phyloP scores from a whole-genome alignment of 768 basidiomycete species.

The Amanita subjunquillea region DNA sequence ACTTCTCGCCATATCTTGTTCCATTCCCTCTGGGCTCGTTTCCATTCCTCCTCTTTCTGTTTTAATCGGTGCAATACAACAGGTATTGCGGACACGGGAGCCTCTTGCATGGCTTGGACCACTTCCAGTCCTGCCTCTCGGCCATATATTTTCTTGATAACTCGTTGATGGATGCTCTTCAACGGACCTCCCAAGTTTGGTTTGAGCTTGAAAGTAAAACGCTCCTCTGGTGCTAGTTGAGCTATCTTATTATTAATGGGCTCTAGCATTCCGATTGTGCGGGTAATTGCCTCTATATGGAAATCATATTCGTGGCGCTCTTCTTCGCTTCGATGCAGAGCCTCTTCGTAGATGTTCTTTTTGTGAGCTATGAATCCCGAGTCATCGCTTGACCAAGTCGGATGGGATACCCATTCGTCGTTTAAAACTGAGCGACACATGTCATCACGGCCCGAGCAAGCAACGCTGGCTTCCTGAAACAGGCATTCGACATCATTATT shows the following conservation, averaged over 20 bases:
- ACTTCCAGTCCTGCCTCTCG: slow-evolving; percentile 76
- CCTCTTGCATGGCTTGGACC: slow-evolving; percentile 84
- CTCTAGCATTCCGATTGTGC: slow-evolving; percentile 86
- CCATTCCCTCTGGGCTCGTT: slow-evolving; percentile 94
- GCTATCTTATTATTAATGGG: slow-evolving; percentile 84
- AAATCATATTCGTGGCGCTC: slow-evolving; percentile 99
- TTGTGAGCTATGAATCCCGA: slow-evolving; percentile 83
- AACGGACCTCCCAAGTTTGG: slow-evolving; percentile 78
- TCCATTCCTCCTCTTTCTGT: slow-evolving; percentile 98
- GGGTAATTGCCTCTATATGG: slow-evolving; percentile 90
- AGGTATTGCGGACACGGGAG: slow-evolving; percentile 79
- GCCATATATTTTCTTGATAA: slow-evolving; percentile 97
- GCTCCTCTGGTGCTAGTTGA: slow-evolving; percentile 70
- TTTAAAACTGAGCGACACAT: slow-evolving; percentile 96
- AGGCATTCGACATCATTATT: background rate
- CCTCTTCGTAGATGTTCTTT: slow-evolving; percentile 96
- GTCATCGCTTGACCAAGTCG: slow-evolving; percentile 91
- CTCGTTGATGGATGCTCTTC: slow-evolving; percentile 86
- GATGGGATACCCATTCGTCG: slow-evolving; percentile 98
- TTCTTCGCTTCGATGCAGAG: slow-evolving; percentile 91
- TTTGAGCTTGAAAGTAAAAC: slow-evolving; percentile 74
- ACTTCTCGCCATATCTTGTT: slow-evolving; percentile 98
- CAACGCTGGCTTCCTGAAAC: slow-evolving; percentile 69
- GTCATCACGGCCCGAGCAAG: slow-evolving; percentile 92
- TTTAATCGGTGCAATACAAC: slow-evolving; percentile 84